phyloP scores from a whole-genome alignment of 192 early-diverging fungal species.

The Geranomyces michiganensis region DNA sequence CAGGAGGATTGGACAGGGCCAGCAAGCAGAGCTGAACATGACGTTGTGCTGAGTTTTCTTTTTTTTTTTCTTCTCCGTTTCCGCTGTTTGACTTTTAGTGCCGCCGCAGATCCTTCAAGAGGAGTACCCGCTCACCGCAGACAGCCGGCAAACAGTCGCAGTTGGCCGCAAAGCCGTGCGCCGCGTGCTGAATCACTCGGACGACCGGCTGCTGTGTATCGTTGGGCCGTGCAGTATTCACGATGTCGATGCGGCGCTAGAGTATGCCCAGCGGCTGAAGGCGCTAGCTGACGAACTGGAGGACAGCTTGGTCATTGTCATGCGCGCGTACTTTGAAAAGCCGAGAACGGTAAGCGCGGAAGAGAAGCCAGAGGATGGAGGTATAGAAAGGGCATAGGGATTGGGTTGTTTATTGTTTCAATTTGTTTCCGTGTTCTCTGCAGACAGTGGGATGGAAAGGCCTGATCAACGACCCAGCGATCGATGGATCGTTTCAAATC shows the following conservation, averaged over 20 bases:
- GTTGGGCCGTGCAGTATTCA: conserved; percentile 98
- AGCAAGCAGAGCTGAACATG: too few species aligned
- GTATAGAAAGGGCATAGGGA: too few species aligned
- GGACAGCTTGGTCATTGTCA: conserved; percentile 76
- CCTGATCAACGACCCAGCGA: conserved; percentile 67
- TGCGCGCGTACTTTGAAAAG: conserved; percentile 98
- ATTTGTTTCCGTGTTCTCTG: too few species aligned
- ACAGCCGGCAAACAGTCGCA: conserved; percentile 19
- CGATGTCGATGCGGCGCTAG: conserved; percentile 81
- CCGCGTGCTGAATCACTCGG: background rate
- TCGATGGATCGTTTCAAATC: conserved; percentile 80
- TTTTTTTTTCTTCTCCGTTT: too few species aligned
- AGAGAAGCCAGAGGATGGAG: conserved; percentile 33
- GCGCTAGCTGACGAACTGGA: conserved; percentile 32
- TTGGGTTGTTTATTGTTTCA: too few species aligned
- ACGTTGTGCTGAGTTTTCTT: too few species aligned
- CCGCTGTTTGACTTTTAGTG: too few species aligned
- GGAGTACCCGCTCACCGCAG: conserved; percentile 67
- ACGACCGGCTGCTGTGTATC: conserved; percentile 59
- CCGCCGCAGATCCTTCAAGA: conserved; percentile 88
- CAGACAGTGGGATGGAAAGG: conserved; percentile 87
- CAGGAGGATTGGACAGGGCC: too few species aligned
- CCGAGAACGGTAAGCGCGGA: conserved; percentile 79
- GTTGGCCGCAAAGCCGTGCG: background rate
- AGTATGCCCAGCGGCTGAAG: conserved; percentile 63